Evolutionary conservation across 1,139 yeast species (phyloP).

Genomic region (Diutina pseudorugosa): DNA sequence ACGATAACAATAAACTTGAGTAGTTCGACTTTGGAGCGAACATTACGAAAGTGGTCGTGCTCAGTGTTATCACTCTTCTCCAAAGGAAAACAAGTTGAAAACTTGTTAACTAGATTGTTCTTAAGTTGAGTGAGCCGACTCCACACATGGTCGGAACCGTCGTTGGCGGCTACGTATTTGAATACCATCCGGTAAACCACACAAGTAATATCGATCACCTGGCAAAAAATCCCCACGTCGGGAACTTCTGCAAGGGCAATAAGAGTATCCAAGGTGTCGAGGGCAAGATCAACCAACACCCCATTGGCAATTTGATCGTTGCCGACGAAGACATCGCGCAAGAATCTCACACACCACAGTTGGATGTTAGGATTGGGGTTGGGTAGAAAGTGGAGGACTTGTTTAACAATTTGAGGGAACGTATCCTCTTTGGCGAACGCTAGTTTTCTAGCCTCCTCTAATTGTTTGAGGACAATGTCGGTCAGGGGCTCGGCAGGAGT

Average conservation of each 20-base stretch:
- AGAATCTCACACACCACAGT: slow-evolving; percentile 36
- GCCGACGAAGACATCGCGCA: slow-evolving; percentile 30
- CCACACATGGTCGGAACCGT: slow-evolving; percentile 33
- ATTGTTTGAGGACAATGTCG: slow-evolving; percentile 14
- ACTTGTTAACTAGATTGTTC: slow-evolving; percentile 16
- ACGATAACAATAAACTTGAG: slow-evolving; percentile 63
- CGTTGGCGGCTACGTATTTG: slow-evolving; percentile 29
- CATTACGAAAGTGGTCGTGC: slow-evolving; percentile 35
- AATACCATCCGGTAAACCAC: slow-evolving; percentile 29
- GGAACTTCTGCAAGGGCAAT: slow-evolving; percentile 17
- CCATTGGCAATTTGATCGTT: slow-evolving; percentile 15
- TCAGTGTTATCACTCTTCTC: slow-evolving; percentile 34
- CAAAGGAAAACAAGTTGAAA: slow-evolving; percentile 27
- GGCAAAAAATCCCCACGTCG: slow-evolving; percentile 19
- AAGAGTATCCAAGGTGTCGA: slow-evolving; percentile 26
- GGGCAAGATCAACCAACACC: slow-evolving; percentile 31
- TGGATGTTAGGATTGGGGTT: slow-evolving; percentile 23
- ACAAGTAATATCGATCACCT: slow-evolving; percentile 22
- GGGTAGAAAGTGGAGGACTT: slow-evolving; percentile 30
- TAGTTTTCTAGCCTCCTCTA: slow-evolving; percentile 38
- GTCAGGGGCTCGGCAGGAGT: neutral
- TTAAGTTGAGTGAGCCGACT: slow-evolving; percentile 29
- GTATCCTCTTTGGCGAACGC: slow-evolving; percentile 34
- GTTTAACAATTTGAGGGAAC: slow-evolving; percentile 42
- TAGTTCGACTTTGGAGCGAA: slow-evolving; percentile 51